Conservation (phyloP, 345 rosid genomes). For the Anacardium occidentale region DNA sequence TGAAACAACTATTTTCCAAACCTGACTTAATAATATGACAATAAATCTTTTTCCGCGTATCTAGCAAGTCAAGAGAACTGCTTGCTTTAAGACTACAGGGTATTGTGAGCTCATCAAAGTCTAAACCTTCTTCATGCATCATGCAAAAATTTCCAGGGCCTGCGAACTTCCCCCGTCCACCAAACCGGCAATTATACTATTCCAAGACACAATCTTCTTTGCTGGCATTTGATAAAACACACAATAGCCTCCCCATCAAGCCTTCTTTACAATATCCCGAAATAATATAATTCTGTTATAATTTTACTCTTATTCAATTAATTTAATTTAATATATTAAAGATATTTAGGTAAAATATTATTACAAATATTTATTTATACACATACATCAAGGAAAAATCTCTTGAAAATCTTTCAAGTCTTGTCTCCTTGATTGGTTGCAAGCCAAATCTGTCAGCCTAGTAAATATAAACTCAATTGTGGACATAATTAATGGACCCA, state of each 20-base stretch:
- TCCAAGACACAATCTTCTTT: conserved; percentile 63
- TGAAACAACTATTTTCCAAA: conserved; percentile 46
- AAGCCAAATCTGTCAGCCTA: too few relatives aligned
- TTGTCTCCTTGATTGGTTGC: too few relatives aligned
- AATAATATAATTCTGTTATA: too few relatives aligned
- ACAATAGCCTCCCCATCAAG: conserved; percentile 50
- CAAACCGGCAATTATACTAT: conserved; percentile 66
- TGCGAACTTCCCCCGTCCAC: conserved; percentile 45
- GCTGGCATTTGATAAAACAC: conserved; percentile 51
- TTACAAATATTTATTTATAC: too few relatives aligned
- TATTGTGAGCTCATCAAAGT: conserved; percentile 61
- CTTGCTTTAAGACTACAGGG: conserved; percentile 67
- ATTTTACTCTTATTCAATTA: too few relatives aligned
- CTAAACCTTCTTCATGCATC: conserved; percentile 62
- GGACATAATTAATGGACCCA: too few relatives aligned
- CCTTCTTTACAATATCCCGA: conserved; percentile 68
- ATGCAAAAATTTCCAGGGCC: conserved; percentile 45
- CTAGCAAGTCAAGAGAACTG: conserved; percentile 37
- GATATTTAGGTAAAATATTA: too few relatives aligned
- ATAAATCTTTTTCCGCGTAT: conserved; percentile 57
- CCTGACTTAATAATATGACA: conserved; percentile 56
- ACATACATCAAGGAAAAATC: too few relatives aligned
- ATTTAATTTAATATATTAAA: too few relatives aligned
- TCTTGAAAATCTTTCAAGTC: too few relatives aligned
- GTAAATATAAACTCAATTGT: too few relatives aligned